Evolutionary conservation across 2,329 filamentous ascomycete species (phyloP).

Genomic region (Albophoma yamanashiensis): DNA sequence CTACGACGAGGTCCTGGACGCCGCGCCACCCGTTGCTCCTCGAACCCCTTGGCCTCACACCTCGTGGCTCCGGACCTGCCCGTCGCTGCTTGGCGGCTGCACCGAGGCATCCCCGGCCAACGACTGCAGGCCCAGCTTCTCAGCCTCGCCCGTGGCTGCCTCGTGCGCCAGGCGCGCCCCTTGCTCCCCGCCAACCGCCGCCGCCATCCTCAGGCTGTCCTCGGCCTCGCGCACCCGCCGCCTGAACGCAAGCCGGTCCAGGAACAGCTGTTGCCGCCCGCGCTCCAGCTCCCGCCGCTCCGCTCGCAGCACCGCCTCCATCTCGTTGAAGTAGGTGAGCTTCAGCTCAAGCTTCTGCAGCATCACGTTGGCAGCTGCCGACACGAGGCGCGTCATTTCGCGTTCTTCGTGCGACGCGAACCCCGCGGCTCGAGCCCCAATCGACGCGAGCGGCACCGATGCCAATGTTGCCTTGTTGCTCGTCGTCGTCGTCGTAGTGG

Average conservation of each 20-base stretch:
- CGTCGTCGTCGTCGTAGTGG: slow-evolving; percentile 39
- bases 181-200: slow-evolving; percentile 36
- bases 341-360: slow-evolving; percentile 94
- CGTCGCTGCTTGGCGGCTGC: slow-evolving; percentile 44
- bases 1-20: neutral
- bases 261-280: slow-evolving; percentile 82
- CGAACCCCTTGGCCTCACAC: slow-evolving; percentile 21
- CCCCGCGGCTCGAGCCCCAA: slow-evolving; percentile 75
- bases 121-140: slow-evolving; percentile 42
- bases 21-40: neutral
- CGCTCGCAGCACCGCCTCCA: slow-evolving; percentile 84
- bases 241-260: slow-evolving; percentile 85
- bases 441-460: slow-evolving; percentile 73
- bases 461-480: slow-evolving; percentile 44
- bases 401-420: slow-evolving; percentile 94
- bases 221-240: slow-evolving; percentile 77
- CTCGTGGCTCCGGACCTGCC: slow-evolving; percentile 47
- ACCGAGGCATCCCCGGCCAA: slow-evolving; percentile 30
- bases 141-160: slow-evolving; percentile 31
- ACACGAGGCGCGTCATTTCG: slow-evolving; percentile 89
- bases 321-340: slow-evolving; percentile 89
- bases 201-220: slow-evolving; percentile 54
- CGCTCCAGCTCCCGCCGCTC: slow-evolving; percentile 90
- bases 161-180: slow-evolving; percentile 37
- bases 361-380: slow-evolving; percentile 85